Percentiles rank a stretch among this genome's conserved stretches.
Evolutionary conservation across 129 eudicot genomes (phyloP).

Genomic region (Centaurea solstitialis): DNA sequence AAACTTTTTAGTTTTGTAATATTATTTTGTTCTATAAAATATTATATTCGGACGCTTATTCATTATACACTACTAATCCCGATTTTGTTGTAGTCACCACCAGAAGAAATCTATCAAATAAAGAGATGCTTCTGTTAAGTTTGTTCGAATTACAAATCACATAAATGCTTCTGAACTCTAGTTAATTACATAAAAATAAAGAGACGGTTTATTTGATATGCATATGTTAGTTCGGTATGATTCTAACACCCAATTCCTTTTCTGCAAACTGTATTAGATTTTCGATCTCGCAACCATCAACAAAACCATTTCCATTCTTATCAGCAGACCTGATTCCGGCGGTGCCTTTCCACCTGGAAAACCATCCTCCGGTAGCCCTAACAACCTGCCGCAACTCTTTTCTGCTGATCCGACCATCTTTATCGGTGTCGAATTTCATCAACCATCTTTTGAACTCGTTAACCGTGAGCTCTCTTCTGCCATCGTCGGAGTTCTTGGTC

Average conservation of each 20-base stretch:
- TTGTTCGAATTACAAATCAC: conserved; percentile 10
- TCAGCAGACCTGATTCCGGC: conserved; percentile 41
- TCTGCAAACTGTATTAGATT: conserved; percentile 47
- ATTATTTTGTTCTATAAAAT: too few relatives aligned
- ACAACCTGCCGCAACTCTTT: conserved; percentile 36
- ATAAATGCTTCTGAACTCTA: conserved; percentile 17
- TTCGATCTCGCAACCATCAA: conserved; percentile 39
- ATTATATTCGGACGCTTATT: too few relatives aligned
- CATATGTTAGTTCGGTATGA: conserved; percentile 15
- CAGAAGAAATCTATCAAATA: too few relatives aligned
- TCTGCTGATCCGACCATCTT: conserved; percentile 45
- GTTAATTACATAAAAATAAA: conserved; percentile 32
- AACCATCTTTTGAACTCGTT: conserved; percentile 50
- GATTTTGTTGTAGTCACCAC: too few relatives aligned
- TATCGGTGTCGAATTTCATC: conserved; percentile 36
- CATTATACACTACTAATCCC: too few relatives aligned
- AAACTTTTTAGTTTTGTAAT: too few relatives aligned
- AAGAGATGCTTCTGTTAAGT: too few relatives aligned
- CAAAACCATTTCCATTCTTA: conserved; percentile 35
- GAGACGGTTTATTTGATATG: background rate
- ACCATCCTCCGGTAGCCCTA: conserved; percentile 49
- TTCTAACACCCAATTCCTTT: conserved; percentile 41
- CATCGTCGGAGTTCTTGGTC: conserved; percentile 27
- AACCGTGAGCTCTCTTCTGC: conserved; percentile 43
- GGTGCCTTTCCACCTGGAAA: conserved; percentile 32